Base-by-base conservation (phyloP, 768 basidiomycete species). In the Mrakia blollopis region DNA sequence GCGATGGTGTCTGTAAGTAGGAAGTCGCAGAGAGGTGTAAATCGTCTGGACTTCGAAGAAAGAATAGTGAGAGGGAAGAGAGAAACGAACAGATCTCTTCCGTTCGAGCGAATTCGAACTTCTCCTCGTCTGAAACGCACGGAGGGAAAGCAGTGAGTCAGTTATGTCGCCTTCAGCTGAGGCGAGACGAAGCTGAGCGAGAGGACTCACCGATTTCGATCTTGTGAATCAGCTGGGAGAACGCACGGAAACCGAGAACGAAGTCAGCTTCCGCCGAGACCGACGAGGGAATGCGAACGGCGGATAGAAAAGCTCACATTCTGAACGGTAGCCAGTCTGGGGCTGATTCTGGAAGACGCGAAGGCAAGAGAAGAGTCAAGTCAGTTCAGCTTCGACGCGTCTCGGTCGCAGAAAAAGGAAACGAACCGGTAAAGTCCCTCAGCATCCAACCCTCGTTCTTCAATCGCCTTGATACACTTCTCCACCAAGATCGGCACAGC, bases 381-480 rank as follows among this genome's bases (percentile, higher is more conserved):
- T 50, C 14, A 50, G 47, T 50, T 18, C 2, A 44, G 47, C 54
- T 3, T 57, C 54, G 54, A 57, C 23, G 54, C 14, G 3, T n/a
- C 23, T 25, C 21, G 52, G 6, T 23, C 21, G n/a, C n/a, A n/a
- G n/a, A 11, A 16, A 23, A 41, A 37, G 62, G 70, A 39, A 61
- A 35, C 54, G 28, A 76, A 41, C 18, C 71, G 62, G 39, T 77
- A 73, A 14, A 68, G 65, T 11, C 72, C 71, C 54, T 77, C 76
- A 13, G 70, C 70, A 39, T 68, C 44, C n/a, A 77, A 60, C n/a
- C 60, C 77, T 69, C 77, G 65, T 8, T 30, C 9, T n/a, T 78
- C 73, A 39, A 78, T 73, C 32, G 54, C 73, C n/a, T 39, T n/a
- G 67, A 78, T 78, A 37, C 77, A 78, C 60, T 78, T 78, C 10